phyloP scores from a whole-genome alignment of 2,329 filamentous ascomycete species.

The Sclerotinia sclerotiorum region DNA sequence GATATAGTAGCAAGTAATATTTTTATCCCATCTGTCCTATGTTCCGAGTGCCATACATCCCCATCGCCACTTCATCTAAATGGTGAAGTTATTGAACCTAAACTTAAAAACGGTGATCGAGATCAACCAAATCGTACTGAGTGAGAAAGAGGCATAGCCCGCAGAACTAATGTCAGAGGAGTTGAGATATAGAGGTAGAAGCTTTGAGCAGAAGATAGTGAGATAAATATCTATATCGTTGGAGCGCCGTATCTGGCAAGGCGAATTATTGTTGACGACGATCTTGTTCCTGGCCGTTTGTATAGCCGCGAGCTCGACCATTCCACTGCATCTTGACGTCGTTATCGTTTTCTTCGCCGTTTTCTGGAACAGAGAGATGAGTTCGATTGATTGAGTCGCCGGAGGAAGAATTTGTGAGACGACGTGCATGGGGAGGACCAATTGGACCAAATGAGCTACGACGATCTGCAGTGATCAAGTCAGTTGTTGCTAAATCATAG shows the following conservation, averaged over 20 bases:
- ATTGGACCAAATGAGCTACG: slow-evolving; percentile 22
- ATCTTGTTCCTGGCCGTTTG: background rate
- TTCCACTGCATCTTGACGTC: background rate
- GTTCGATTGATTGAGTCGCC: background rate
- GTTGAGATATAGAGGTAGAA: slow-evolving; percentile 7
- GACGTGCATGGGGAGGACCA: slow-evolving; percentile 19
- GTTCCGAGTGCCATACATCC: background rate
- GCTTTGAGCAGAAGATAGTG: background rate
- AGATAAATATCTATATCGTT: slow-evolving; percentile 2
- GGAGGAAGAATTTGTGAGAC: slow-evolving; percentile 14
- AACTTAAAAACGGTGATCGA: slow-evolving; percentile 4
- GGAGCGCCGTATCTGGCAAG: background rate
- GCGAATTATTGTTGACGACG: background rate
- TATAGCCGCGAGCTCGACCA: slow-evolving; percentile 6
- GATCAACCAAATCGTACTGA: slow-evolving; percentile 11
- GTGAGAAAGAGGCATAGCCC: background rate
- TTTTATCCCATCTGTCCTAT: background rate
- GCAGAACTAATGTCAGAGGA: background rate
- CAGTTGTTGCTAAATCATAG: background rate
- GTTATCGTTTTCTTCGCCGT: background rate
- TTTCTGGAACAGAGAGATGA: background rate
- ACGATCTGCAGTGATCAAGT: background rate
- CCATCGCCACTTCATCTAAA: background rate
- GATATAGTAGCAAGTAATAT: slow-evolving; percentile 12
- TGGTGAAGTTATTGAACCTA: slow-evolving; percentile 11